Percentiles rank a stretch among this genome's conserved stretches.
Evolutionary conservation across 352 stramenopile genomes (phyloP).

Genomic region (Globisporangium iwayamae): DNA sequence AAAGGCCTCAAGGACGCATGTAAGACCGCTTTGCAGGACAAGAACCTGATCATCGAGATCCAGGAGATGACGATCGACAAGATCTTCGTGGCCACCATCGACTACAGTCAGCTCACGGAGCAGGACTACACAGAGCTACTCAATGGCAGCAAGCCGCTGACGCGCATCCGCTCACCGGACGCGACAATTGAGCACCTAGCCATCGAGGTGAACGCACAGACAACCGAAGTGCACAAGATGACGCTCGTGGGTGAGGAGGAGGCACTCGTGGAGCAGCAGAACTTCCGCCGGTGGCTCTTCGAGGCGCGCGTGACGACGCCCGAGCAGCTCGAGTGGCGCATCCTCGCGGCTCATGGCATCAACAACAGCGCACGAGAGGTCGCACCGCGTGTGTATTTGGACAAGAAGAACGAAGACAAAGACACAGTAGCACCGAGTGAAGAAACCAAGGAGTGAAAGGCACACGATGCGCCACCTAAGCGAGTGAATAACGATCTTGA

Average conservation of each 20-base stretch:
- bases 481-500: too few species aligned
- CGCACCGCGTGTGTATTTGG: slow-evolving; percentile 42
- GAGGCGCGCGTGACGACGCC: slow-evolving; percentile 26
- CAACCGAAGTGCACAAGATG: slow-evolving; percentile 34
- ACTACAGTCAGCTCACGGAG: slow-evolving; percentile 34
- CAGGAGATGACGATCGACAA: slow-evolving; percentile 30
- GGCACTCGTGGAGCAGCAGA: slow-evolving; percentile 33
- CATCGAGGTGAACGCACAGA: slow-evolving; percentile 32
- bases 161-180: slow-evolving; percentile 20
- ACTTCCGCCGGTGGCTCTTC: slow-evolving; percentile 33
- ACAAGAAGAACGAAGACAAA: neutral
- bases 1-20: slow-evolving; percentile 22
- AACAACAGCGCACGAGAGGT: slow-evolving; percentile 33
- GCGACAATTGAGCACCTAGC: slow-evolving; percentile 37
- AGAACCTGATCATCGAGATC: slow-evolving; percentile 35
- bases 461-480: too few species aligned
- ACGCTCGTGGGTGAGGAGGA: slow-evolving; percentile 38
- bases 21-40: slow-evolving; percentile 17
- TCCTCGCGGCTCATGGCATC: slow-evolving; percentile 23
- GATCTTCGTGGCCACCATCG: slow-evolving; percentile 22
- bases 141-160: slow-evolving; percentile 14
- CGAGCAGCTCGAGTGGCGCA: slow-evolving; percentile 36
- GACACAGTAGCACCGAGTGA: neutral
- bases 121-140: slow-evolving; percentile 26
- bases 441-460: neutral